phyloP scores from a whole-genome alignment of 768 basidiomycete species.

The Termitomyces sp. region DNA sequence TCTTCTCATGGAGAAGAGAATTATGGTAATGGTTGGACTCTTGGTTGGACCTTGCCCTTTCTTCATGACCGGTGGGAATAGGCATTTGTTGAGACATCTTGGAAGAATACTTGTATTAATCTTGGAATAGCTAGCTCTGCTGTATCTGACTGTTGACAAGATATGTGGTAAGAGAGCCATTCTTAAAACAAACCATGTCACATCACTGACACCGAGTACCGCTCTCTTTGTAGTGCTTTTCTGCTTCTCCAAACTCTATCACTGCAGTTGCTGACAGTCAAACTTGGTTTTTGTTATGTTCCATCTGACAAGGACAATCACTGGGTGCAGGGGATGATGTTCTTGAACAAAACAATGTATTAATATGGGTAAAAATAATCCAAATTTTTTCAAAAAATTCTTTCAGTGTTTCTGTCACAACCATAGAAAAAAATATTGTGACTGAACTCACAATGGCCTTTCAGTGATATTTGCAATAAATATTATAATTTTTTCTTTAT shows the following conservation, averaged over 20 bases:
- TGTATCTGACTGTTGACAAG: slow-evolving; percentile 5
- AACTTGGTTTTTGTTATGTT: slow-evolving; percentile 54
- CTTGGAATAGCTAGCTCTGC: neutral
- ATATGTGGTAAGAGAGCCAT: neutral
- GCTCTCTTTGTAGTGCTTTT: slow-evolving; percentile 55
- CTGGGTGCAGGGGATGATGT: no score
- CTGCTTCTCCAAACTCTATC: slow-evolving; percentile 73
- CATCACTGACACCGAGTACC: slow-evolving; percentile 47
- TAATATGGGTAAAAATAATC: no score
- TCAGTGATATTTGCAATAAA: no score
- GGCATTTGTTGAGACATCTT: slow-evolving; percentile 1
- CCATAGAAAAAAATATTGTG: no score
- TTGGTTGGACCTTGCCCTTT: slow-evolving; percentile 49
- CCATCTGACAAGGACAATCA: slow-evolving; percentile 83
- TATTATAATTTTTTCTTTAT: no score
- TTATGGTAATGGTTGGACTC: slow-evolving; percentile 59
- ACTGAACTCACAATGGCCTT: no score
- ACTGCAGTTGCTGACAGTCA: slow-evolving; percentile 83
- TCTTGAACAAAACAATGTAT: no score
- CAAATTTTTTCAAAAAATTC: no score
- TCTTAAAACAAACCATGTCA: slow-evolving; percentile 6
- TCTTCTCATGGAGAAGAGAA: slow-evolving; percentile 44
- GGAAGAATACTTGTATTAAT: neutral
- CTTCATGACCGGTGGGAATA: slow-evolving; percentile 19
- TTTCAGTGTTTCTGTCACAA: no score